Conservation (phyloP, 208 protist genomes). For the Balamuthia mandrillaris region DNA sequence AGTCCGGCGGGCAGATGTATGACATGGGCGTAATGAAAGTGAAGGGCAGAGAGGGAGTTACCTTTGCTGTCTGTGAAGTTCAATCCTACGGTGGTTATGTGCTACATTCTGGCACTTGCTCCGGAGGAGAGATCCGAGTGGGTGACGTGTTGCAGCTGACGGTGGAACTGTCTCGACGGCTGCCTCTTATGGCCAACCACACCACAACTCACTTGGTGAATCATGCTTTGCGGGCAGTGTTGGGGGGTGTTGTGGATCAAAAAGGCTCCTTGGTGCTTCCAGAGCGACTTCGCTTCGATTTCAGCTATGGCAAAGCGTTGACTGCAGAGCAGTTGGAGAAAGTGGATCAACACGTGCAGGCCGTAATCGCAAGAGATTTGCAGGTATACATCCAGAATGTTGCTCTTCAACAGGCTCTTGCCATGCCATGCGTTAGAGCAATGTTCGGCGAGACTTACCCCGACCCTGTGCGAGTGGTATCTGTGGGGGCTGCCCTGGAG, state of each 20-base stretch:
- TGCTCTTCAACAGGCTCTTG: constrained; percentile 67
- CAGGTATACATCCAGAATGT: constrained; percentile 85
- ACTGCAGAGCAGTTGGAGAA: too few relatives aligned
- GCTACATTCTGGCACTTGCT: constrained; percentile 90
- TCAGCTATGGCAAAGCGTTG: too few relatives aligned
- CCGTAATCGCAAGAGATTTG: constrained; percentile 76
- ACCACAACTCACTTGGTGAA: constrained; percentile 97
- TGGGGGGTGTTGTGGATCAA: constrained; percentile 86
- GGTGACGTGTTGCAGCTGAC: constrained; percentile 67
- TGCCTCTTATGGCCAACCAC: constrained; percentile 84
- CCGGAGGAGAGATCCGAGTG: constrained; percentile 75
- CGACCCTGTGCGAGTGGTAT: constrained; percentile 96
- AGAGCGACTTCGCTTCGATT: constrained; percentile 95
- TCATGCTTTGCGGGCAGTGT: constrained; percentile 78
- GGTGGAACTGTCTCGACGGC: constrained; percentile 81
- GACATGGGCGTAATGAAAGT: constrained; percentile 86
- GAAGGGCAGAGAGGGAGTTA: constrained; percentile 40
- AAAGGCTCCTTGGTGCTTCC: constrained; percentile 77
- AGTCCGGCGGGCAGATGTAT: constrained; percentile 94
- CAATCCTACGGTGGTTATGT: constrained; percentile 93
- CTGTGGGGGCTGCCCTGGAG: constrained; percentile 86
- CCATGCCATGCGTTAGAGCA: constrained; percentile 71
- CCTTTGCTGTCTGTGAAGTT: too few relatives aligned
- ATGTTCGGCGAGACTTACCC: constrained; percentile 98
- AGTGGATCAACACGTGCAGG: constrained; percentile 85